A percentile compares a stretch with the other conserved stretches of the same genome.
Conservation (phyloP, 2,329 filamentous ascomycete genomes). For the Ophiocordyceps australis region DNA sequence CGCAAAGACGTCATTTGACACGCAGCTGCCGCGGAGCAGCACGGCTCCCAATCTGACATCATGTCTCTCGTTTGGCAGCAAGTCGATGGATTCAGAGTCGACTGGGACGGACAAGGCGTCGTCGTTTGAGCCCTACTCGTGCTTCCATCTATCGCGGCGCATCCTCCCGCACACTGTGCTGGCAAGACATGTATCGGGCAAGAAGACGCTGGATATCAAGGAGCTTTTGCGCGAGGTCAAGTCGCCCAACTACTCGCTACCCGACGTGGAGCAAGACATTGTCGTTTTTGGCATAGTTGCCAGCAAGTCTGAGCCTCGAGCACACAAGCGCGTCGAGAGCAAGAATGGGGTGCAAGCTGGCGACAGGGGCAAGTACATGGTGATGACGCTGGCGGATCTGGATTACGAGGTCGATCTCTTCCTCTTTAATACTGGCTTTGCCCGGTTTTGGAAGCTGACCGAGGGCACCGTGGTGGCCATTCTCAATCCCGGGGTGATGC, state of each 20-base stretch:
- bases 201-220: conserved; percentile 61
- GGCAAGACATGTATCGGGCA: conserved; percentile 58
- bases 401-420: conserved; percentile 85
- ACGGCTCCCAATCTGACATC: too few relatives aligned
- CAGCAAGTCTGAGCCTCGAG: conserved; percentile 66
- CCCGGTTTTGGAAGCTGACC: conserved; percentile 84
- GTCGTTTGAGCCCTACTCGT: conserved; percentile 74
- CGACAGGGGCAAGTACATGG: conserved; percentile 76
- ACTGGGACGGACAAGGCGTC: conserved; percentile 10
- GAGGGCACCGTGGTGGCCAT: conserved; percentile 85
- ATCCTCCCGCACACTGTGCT: conserved; percentile 69
- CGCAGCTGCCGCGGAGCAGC: conserved; percentile 22
- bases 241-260: conserved; percentile 63
- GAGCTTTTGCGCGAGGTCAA: conserved; percentile 69
- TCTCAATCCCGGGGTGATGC: conserved; percentile 81
- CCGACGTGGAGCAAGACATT: conserved; percentile 70
- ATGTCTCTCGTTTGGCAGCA: too few relatives aligned
- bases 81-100: conserved; percentile 3
- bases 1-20: conserved; percentile 3
- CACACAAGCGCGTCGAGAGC: conserved; percentile 27
- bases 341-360: conserved; percentile 28
- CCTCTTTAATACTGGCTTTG: conserved; percentile 79
- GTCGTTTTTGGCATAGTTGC: conserved; percentile 80
- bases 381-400: conserved; percentile 71
- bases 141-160: conserved; percentile 65